phyloP scores from a whole-genome alignment of 169 alveolate species.

The Plasmodium yoelii region DNA sequence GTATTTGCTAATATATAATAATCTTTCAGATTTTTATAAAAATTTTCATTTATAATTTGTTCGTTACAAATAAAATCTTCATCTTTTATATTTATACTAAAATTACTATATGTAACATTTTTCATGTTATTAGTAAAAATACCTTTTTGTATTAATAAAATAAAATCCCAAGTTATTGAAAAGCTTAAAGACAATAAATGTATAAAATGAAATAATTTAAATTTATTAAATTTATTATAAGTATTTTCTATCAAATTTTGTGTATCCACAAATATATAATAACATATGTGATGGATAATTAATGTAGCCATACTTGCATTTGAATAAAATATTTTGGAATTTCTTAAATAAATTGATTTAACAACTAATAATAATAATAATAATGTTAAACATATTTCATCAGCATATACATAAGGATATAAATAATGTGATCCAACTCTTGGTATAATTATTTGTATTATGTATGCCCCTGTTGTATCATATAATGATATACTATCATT shows the following conservation, averaged over 20 bases:
- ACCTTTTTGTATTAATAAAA: constrained; percentile 47
- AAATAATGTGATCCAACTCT: constrained; percentile 58
- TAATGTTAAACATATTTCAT: constrained; percentile 58
- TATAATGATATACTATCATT: constrained; percentile 59
- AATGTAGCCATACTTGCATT: constrained; percentile 74
- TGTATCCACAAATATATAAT: constrained; percentile 71
- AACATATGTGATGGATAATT: constrained; percentile 72
- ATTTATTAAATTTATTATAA: constrained; percentile 48
- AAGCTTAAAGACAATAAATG: constrained; percentile 62
- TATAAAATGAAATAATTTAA: constrained; percentile 71
- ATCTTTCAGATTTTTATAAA: constrained; percentile 29
- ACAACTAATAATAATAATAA: constrained; percentile 33
- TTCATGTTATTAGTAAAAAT: constrained; percentile 71
- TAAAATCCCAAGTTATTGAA: constrained; percentile 73
- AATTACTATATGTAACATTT: constrained; percentile 17
- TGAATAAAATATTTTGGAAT: constrained; percentile 62
- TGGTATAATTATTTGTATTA: constrained; percentile 56
- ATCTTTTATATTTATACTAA: constrained; percentile 42
- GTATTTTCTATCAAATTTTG: constrained; percentile 46
- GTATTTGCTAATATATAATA: constrained; percentile 3
- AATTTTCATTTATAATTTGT: constrained; percentile 27
- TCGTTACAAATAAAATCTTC: constrained; percentile 50
- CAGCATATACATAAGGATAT: constrained; percentile 72
- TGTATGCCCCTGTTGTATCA: constrained; percentile 53
- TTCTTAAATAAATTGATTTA: constrained; percentile 38